Evolutionary conservation across 352 stramenopile species (phyloP), one percentile per base, ranked within the genome.

Genomic region (Phytophthora aleatoria): DNA sequence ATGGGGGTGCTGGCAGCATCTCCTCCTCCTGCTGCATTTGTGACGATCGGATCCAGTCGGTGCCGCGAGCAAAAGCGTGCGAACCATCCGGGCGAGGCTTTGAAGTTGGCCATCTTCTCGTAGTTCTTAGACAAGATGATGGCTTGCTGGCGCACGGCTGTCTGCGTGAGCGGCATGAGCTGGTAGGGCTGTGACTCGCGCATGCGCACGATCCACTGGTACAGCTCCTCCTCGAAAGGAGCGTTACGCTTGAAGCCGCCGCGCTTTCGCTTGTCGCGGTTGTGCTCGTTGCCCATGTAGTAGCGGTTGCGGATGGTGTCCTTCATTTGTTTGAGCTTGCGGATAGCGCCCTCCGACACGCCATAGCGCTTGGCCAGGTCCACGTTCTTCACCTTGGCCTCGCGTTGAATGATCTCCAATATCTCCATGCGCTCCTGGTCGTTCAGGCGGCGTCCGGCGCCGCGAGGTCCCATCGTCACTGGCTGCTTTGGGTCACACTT

Each of bases 381-480:
- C 50, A 95, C 87, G 56, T 94, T 94, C 73, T 94, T 92, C 30
- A 94, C 83, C 69, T 94, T 94, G 50, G 69, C 60, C 61, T 94
- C 87, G n/a, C 77, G 78, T 54, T 87, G 77, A 38, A 93, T 74
- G 55, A 89, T 87, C 57, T 93, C 81, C 51, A 96, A 74, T 62
- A 96, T 96, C 69, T 96, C 85, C 85, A 96, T 96, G 71, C 87
- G 87, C 73, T 96, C 79, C 68, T 96, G 86, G 81, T 96, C 87
- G 63, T 91, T 96, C 62, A 96, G 73, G 2, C 87, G 85, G 31
- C 85, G 80, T 51, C 87, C 87, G 12, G 86, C 84, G 5, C 87
- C 87, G 61, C 87, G 81, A 73, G 62, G 75, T 61, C 86, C 86
- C 86, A 92, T 94, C 9, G 44, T 35, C 5, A 15, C 56, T 9